These are phyloP conservation scores for Bipolaris zeicola DNA, from an alignment of 2,329 filamentous ascomycete genomes.

Conservation along the genomic window DNA sequence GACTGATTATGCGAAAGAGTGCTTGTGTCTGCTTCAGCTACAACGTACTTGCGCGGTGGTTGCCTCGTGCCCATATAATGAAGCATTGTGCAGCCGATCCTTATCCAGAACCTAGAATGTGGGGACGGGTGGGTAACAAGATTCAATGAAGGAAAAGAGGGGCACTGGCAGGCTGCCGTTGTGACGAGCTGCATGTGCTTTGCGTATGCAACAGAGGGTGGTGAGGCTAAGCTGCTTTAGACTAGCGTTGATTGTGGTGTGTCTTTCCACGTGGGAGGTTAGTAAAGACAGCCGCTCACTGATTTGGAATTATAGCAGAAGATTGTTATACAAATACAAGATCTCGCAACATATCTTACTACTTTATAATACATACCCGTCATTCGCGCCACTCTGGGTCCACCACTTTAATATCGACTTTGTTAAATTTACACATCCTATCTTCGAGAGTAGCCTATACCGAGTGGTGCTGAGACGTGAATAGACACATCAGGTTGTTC, in stretches of 20 bases:
- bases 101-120: background rate
- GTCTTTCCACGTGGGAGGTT: background rate
- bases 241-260: background rate
- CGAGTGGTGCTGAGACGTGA: background rate
- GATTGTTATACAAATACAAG: no score
- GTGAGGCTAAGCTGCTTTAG: background rate
- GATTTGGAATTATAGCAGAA: no score
- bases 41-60: conserved; percentile 8
- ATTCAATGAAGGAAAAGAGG: background rate
- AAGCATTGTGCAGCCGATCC: conserved; percentile 3
- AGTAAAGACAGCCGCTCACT: background rate
- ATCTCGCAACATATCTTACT: no score
- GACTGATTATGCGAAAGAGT: background rate
- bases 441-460: background rate
- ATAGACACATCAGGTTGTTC: background rate
- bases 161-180: background rate
- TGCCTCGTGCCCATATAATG: conserved; percentile 9
- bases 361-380: no score
- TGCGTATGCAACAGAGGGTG: background rate
- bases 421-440: no score
- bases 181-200: background rate
- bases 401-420: no score
- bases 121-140: background rate
- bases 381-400: no score
- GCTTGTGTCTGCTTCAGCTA: background rate